Evolutionary conservation across 2,329 filamentous ascomycete species (phyloP).

Genomic region (Penicillium crustosum): DNA sequence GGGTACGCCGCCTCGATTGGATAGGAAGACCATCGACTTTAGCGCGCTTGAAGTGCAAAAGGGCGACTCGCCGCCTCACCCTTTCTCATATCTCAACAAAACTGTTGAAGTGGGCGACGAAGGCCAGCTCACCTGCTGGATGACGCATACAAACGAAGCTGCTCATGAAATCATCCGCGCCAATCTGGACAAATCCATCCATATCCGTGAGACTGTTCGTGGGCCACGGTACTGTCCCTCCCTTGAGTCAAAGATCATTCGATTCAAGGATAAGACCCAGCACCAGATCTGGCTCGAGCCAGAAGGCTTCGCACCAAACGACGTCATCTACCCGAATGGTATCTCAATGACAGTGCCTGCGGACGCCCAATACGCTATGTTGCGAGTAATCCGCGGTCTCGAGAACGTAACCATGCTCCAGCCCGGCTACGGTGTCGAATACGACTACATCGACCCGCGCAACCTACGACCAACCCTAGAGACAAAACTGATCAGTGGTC

Average conservation of each 20-base stretch:
- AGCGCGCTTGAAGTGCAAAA: conserved; percentile 67
- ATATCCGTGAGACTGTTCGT: conserved; percentile 92
- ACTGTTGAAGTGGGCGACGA: conserved; percentile 66
- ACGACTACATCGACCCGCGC: conserved; percentile 95
- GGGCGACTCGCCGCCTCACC: conserved; percentile 81
- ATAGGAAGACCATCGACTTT: conserved; percentile 79
- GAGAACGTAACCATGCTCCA: conserved; percentile 91
- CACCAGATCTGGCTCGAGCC: conserved; percentile 98
- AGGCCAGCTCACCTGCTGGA: conserved; percentile 80
- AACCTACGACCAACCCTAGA: conserved; percentile 85
- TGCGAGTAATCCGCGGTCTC: conserved; percentile 84
- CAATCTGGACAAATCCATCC: conserved; percentile 93
- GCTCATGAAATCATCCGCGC: conserved; percentile 80
- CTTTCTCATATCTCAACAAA: conserved; percentile 88
- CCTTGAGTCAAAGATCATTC: conserved; percentile 87
- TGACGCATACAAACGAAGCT: conserved; percentile 79
- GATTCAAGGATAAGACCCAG: conserved; percentile 74
- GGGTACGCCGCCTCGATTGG: conserved; percentile 86
- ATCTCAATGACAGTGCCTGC: conserved; percentile 95
- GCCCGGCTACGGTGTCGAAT: conserved; percentile 94
- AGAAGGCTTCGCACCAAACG: conserved; percentile 80
- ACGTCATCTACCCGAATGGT: conserved; percentile 93
- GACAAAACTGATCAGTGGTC: conserved; percentile 83
- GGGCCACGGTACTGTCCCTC: conserved; percentile 95
- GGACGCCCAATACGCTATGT: conserved; percentile 77